Conservation (phyloP, 2,329 filamentous ascomycete species). For the Nigrospora sphaerica region DNA sequence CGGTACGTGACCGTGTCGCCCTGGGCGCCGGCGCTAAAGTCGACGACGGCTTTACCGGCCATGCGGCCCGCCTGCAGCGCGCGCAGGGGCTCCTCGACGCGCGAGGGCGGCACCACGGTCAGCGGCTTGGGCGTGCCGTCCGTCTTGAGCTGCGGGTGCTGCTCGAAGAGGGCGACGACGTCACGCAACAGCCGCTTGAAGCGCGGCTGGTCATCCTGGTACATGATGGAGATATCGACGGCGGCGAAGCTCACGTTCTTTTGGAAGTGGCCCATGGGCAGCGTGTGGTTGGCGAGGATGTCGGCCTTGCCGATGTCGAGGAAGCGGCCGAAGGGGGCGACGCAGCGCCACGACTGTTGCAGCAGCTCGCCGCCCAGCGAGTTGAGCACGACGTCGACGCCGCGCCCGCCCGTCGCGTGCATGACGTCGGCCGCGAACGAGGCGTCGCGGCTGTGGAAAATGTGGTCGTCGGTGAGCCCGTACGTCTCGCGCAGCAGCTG, state of each 20-base stretch:
- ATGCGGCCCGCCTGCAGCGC: neutral
- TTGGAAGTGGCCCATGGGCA: neutral
- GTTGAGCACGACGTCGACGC: constrained; percentile 38
- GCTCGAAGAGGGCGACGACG: neutral
- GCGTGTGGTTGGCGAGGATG: constrained; percentile 1
- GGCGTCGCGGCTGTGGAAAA: constrained; percentile 27
- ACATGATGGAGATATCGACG: neutral
- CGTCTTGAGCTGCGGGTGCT: neutral
- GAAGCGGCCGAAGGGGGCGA: neutral
- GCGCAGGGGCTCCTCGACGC: neutral
- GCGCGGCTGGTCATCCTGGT: neutral
- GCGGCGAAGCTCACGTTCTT: constrained; percentile 1
- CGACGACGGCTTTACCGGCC: neutral
- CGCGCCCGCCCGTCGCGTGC: constrained; percentile 17
- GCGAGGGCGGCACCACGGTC: neutral
- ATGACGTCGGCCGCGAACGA: constrained; percentile 23
- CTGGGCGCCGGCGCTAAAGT: neutral
- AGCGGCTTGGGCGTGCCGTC: neutral
- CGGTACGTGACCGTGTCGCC: neutral
- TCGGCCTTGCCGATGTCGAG: constrained; percentile 1
- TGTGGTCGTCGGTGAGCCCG: constrained; percentile 24
- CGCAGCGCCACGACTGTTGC: neutral
- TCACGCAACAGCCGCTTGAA: neutral
- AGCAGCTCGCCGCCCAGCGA: constrained; percentile 21
- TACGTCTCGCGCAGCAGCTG: constrained; percentile 19